Evolutionary conservation across 2,329 filamentous ascomycete genomes (phyloP).

Genomic region (Anthostomella pinea): DNA sequence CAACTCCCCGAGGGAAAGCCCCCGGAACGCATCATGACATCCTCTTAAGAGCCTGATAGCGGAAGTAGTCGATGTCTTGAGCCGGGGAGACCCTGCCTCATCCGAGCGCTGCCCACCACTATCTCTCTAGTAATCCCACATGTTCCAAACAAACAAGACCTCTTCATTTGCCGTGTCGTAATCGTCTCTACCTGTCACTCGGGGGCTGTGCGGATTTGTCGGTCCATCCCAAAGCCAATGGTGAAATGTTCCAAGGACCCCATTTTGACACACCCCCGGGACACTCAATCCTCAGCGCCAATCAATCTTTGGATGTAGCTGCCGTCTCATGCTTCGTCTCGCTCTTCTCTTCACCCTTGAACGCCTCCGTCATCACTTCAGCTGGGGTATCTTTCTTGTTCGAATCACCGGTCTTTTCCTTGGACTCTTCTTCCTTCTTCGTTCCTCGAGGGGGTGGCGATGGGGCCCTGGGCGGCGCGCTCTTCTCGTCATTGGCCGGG

Average conservation of each 20-base stretch:
- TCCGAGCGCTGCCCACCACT: no score
- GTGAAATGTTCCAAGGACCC: conserved; percentile 9
- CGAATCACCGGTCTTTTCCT: conserved; percentile 22
- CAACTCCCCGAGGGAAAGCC: conserved; percentile 6
- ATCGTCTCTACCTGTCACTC: conserved; percentile 22
- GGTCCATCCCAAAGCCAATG: conserved; percentile 14
- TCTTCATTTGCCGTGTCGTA: conserved; percentile 21
- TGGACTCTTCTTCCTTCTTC: conserved; percentile 27
- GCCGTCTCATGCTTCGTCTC: conserved; percentile 23
- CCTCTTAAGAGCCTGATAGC: conserved; percentile 7
- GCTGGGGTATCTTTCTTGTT: conserved; percentile 24
- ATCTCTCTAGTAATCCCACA: conserved; percentile 15
- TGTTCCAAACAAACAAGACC: conserved; percentile 25
- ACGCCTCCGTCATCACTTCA: conserved; percentile 18
- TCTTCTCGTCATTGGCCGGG: conserved; percentile 26
- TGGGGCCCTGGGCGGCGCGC: conserved; percentile 30
- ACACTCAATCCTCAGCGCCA: conserved; percentile 4
- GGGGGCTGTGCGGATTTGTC: conserved; percentile 16
- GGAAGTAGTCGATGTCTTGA: not conserved
- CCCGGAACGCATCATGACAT: conserved; percentile 7
- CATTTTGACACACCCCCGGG: conserved; percentile 4
- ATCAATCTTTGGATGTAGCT: conserved; percentile 26
- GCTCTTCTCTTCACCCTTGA: conserved; percentile 25
- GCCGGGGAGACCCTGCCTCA: not conserved
- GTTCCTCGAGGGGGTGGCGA: conserved; percentile 30